phyloP scores from a whole-genome alignment of 2,329 filamentous ascomycete genomes.

The Pseudopithomyces maydicus region DNA sequence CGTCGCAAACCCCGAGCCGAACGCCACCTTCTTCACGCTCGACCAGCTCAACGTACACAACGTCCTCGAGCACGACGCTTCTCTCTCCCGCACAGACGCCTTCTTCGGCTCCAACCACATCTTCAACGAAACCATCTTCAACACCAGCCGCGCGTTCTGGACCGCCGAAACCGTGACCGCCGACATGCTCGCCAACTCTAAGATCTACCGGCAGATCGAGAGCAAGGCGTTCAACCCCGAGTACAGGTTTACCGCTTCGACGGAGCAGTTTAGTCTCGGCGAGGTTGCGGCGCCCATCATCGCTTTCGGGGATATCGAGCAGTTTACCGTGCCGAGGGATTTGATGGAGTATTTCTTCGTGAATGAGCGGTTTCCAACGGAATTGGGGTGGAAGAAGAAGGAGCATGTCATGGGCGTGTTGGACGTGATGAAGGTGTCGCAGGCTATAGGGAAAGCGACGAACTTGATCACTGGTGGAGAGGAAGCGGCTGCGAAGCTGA shows the following conservation, averaged over 20 bases:
- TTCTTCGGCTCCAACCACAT: conserved; percentile 57
- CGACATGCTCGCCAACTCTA: conserved; percentile 49
- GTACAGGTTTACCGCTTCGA: conserved; percentile 52
- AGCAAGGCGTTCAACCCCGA: conserved; percentile 55
- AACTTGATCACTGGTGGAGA: conserved; percentile 12
- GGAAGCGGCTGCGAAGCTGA: not conserved
- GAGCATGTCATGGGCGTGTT: conserved; percentile 13
- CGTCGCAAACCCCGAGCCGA: conserved; percentile 32
- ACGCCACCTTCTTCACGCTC: conserved; percentile 35
- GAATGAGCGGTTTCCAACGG: conserved; percentile 49
- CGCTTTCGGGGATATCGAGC: conserved; percentile 52
- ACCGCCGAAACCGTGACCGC: conserved; percentile 44
- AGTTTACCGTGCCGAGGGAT: conserved; percentile 41
- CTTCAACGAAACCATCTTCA: conserved; percentile 60
- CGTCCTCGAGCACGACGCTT: conserved; percentile 57
- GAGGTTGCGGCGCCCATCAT: conserved; percentile 59
- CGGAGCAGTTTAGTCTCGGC: conserved; percentile 55
- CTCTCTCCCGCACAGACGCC: conserved; percentile 55
- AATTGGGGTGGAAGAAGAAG: conserved; percentile 48
- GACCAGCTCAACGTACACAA: conserved; percentile 55
- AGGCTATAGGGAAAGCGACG: conserved; percentile 11
- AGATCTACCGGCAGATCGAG: conserved; percentile 51
- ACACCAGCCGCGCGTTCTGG: conserved; percentile 54
- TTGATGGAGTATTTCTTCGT: conserved; percentile 52
- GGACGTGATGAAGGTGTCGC: conserved; percentile 12